These are phyloP conservation scores for Biscogniauxia marginata DNA, from an alignment of 2,329 filamentous ascomycete species.

Conservation along the genomic window DNA sequence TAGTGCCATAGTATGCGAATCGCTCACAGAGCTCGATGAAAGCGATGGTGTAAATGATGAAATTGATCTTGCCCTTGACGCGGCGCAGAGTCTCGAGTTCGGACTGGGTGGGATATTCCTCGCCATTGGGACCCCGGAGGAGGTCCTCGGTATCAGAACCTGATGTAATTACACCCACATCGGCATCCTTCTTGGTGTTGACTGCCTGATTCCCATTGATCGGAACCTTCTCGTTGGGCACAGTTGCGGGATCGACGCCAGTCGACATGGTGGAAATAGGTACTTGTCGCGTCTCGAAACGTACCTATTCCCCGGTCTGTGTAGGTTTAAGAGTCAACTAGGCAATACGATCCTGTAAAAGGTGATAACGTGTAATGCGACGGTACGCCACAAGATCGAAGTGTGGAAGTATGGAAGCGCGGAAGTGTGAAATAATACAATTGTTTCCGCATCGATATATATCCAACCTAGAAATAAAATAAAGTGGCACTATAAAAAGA, in stretches of 20 bases:
- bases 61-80: constrained; percentile 53
- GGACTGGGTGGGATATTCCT: constrained; percentile 51
- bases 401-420: no score
- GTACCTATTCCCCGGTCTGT: no score
- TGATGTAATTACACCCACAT: constrained; percentile 10
- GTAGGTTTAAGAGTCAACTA: no score
- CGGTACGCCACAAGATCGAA: no score
- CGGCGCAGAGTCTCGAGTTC: constrained; percentile 52
- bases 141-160: constrained; percentile 19
- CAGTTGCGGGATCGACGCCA: constrained; percentile 5
- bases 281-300: neutral
- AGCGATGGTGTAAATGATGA: constrained; percentile 56
- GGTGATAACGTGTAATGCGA: no score
- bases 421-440: no score
- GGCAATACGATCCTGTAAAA: no score
- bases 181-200: constrained; percentile 6
- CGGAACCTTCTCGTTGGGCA: constrained; percentile 7
- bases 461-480: no score
- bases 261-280: constrained; percentile 18
- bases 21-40: constrained; percentile 65
- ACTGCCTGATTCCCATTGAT: neutral
- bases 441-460: no score
- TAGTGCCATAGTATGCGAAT: constrained; percentile 64
- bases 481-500: no score
- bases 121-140: constrained; percentile 31